phyloP scores from a whole-genome alignment of 805 yeast species.

The Cyberlindnera petersonii region DNA sequence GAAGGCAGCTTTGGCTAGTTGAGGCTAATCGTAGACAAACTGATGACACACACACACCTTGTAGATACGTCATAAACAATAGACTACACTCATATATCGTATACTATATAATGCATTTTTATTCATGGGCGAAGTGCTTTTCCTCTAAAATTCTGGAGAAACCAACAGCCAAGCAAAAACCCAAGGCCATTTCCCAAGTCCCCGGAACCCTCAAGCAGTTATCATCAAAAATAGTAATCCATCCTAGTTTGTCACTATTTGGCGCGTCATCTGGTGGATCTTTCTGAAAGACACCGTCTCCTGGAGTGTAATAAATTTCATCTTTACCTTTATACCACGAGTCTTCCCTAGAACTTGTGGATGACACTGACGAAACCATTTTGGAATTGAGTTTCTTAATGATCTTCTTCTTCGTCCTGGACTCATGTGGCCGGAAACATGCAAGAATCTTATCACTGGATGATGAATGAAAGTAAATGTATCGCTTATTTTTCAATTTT shows the following conservation, averaged over 20 bases:
- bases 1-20: slow-evolving; percentile 5
- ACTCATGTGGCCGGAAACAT: slow-evolving; percentile 29
- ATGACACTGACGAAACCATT: slow-evolving; percentile 1
- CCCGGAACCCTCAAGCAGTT: slow-evolving; percentile 34
- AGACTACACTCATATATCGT: not conserved
- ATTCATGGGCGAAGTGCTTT: no score
- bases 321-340: slow-evolving; percentile 3
- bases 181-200: slow-evolving; percentile 52
- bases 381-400: slow-evolving; percentile 27
- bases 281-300: slow-evolving; percentile 50
- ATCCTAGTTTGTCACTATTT: slow-evolving; percentile 55
- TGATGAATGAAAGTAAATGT: slow-evolving; percentile 28
- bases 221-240: slow-evolving; percentile 60
- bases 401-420: slow-evolving; percentile 38
- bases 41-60: not conserved
- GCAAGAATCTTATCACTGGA: slow-evolving; percentile 33
- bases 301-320: slow-evolving; percentile 32
- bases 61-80: not conserved
- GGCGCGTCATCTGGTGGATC: slow-evolving; percentile 60
- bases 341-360: slow-evolving; percentile 3
- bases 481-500: slow-evolving; percentile 27
- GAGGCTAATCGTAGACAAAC: no score
- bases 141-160: slow-evolving; percentile 34
- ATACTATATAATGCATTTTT: not conserved
- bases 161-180: slow-evolving; percentile 51